Evolutionary conservation across 805 yeast genomes (phyloP).

Genomic region (Myxozyma kluyveri): DNA sequence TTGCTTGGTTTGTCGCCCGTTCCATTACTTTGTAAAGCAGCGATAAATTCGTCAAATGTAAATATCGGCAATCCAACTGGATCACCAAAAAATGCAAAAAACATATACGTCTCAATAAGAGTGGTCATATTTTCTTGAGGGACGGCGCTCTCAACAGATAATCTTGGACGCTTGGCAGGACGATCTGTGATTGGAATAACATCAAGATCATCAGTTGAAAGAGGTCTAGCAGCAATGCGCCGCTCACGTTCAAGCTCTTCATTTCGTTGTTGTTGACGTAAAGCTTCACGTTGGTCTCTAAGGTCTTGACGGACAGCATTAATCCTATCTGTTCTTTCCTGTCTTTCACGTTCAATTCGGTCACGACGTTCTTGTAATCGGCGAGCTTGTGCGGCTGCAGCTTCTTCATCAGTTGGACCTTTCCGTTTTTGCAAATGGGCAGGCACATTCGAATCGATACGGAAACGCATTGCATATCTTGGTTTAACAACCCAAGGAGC

Average conservation of each 20-base stretch:
- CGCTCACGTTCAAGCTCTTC: slow-evolving; percentile 9
- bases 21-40: slow-evolving; percentile 42
- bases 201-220: slow-evolving; percentile 32
- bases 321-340: neutral
- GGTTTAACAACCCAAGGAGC: slow-evolving; percentile 94
- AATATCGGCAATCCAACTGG: slow-evolving; percentile 67
- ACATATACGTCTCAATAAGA: slow-evolving; percentile 66
- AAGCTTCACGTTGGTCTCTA: slow-evolving; percentile 9
- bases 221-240: slow-evolving; percentile 15
- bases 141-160: slow-evolving; percentile 21
- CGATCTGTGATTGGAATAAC: slow-evolving; percentile 23
- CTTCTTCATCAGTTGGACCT: slow-evolving; percentile 20
- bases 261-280: slow-evolving; percentile 14
- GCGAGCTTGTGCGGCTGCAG: slow-evolving; percentile 20
- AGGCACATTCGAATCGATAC: slow-evolving; percentile 47
- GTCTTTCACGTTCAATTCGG: neutral
- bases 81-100: slow-evolving; percentile 65
- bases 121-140: slow-evolving; percentile 30
- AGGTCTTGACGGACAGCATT: neutral
- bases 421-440: slow-evolving; percentile 29
- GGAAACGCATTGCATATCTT: slow-evolving; percentile 65
- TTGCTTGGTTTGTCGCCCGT: slow-evolving; percentile 26
- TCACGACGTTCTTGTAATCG: slow-evolving; percentile 9
- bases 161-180: slow-evolving; percentile 26
- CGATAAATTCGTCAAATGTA: slow-evolving; percentile 74